Conservation (phyloP, 1,139 yeast species). For the Arxiozyma bovina region DNA sequence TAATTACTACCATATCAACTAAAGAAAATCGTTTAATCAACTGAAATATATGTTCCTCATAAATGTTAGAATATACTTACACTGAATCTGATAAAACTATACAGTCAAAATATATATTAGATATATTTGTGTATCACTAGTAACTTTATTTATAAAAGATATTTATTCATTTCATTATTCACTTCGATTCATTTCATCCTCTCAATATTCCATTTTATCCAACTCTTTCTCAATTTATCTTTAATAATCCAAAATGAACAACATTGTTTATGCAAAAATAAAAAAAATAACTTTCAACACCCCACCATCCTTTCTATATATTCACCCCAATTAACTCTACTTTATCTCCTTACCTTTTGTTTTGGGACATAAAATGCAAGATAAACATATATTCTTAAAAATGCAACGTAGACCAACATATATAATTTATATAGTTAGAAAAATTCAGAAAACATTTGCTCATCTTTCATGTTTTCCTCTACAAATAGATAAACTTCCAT, state of each 20-base stretch:
- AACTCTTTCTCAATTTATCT: background rate
- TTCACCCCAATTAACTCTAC: too few relatives aligned
- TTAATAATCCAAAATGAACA: too few relatives aligned
- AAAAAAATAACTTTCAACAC: too few relatives aligned
- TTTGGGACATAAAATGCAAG: background rate
- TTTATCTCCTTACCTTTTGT: too few relatives aligned
- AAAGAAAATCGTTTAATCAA: background rate
- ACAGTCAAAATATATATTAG: too few relatives aligned
- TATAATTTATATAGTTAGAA: slow-evolving; percentile 25
- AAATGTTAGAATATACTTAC: too few relatives aligned
- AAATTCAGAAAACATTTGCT: slow-evolving; percentile 51
- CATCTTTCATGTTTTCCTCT: slow-evolving; percentile 46
- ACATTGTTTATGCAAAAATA: too few relatives aligned
- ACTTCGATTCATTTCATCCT: background rate
- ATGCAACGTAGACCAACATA: background rate
- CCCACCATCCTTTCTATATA: too few relatives aligned
- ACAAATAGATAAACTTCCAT: slow-evolving; percentile 69
- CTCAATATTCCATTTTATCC: background rate
- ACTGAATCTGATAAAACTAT: background rate
- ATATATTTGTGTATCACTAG: background rate
- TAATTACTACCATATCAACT: background rate
- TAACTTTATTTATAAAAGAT: background rate
- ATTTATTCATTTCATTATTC: background rate
- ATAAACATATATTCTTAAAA: too few relatives aligned
- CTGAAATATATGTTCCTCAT: background rate